Base-by-base conservation (phyloP, 169 alveolate species). In the Plasmodium relictum region DNA sequence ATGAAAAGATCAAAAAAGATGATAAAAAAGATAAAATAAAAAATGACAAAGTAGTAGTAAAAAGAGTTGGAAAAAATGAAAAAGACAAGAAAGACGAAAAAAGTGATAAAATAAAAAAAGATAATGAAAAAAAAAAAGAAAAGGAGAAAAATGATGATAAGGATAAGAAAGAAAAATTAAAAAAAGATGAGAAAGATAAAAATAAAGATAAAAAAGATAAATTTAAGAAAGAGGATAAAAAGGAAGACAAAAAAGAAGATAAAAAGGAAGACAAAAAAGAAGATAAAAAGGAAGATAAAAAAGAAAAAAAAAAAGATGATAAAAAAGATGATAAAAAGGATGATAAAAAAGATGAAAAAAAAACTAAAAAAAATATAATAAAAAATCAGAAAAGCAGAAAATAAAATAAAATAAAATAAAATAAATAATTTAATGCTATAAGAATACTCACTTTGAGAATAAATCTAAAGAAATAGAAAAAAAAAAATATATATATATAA, bases 261-360 rank as follows among this genome's bases (percentile, higher is more conserved):
- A 52, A 74, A 22, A 62, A 62, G 12, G 87, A 6, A 3, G 56
- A 73, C 2, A 56, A 50, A 39, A 73, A 54, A 14, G 56, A 4
- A 0, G 88, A 74, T 0, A 74, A 74, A 18, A 74, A 74, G 37
- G 74, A 16, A 5, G 74, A 74, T 12, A 74, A 63, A 24, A 74
- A 74, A 24, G 68, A 22, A 12, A 62, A 58, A n/a, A 59, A 56
- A 42, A 41, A 3, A 4, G 61, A 73, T 0, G 87, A 73, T n/a
- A 73, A 73, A 41, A 52, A 56, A 16, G 72, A 44, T 1, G 87
- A 61, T 1, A 74, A 74, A 62, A 74, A 59, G 39, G 66, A 4
- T 6, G 74, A 74, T 8, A 74, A 74, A 74, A 56, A 54, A 39
- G 50, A 16, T 3, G 87, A 73, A 2, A 73, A 73, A 14, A 73